Evolutionary conservation across 1,139 yeast species (phyloP).

Genomic region (Debaryomyces sp.): DNA sequence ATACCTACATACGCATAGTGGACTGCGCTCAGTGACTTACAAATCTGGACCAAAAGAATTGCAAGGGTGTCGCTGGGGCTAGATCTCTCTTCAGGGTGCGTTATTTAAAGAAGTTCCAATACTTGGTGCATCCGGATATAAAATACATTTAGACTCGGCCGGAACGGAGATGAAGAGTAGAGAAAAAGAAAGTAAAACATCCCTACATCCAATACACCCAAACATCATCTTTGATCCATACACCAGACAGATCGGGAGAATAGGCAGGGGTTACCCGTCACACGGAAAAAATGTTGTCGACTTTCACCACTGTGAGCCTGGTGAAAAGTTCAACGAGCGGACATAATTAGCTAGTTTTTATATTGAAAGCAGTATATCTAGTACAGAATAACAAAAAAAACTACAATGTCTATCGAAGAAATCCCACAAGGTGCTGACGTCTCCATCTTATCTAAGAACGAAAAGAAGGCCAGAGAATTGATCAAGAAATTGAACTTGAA

Average conservation of each 20-base stretch:
- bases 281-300: background rate
- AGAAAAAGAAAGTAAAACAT: background rate
- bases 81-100: background rate
- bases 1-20: background rate
- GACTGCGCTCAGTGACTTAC: background rate
- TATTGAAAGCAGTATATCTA: background rate
- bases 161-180: background rate
- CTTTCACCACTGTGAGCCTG: background rate
- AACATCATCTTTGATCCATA: too few relatives aligned
- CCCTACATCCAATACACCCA: background rate
- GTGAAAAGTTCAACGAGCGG: slow-evolving; percentile 2
- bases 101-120: background rate
- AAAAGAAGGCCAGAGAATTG: slow-evolving; percentile 93
- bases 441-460: slow-evolving; percentile 83
- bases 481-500: slow-evolving; percentile 89
- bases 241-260: background rate
- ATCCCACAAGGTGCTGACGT: slow-evolving; percentile 91
- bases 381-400: slow-evolving; percentile 1
- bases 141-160: background rate
- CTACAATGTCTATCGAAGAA: slow-evolving; percentile 55
- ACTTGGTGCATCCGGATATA: background rate
- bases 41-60: background rate
- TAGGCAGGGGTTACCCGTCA: background rate
- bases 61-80: background rate
- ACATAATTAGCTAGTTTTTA: background rate